phyloP scores from a whole-genome alignment of 2,329 filamentous ascomycete genomes.

The Colletotrichum sp. region DNA sequence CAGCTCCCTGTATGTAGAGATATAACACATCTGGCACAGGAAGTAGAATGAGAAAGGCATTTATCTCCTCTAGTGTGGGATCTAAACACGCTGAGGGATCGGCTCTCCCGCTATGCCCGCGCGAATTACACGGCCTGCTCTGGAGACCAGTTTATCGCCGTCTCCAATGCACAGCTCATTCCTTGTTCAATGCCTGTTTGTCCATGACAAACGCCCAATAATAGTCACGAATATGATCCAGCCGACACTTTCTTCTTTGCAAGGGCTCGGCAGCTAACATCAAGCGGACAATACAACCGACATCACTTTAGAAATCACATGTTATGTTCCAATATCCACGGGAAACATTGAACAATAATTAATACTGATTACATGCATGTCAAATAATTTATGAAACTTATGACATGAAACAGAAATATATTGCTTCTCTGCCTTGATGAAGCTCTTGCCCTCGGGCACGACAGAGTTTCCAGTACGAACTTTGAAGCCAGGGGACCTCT shows the following conservation, averaged over 20 bases:
- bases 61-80: neutral
- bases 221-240: neutral
- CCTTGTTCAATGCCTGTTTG: neutral
- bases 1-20: neutral
- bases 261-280: neutral
- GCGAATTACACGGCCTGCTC: neutral
- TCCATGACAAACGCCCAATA: neutral
- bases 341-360: neutral
- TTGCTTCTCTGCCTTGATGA: neutral
- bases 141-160: neutral
- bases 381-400: neutral
- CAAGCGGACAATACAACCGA: neutral
- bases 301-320: neutral
- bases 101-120: neutral
- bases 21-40: neutral
- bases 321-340: neutral
- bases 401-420: neutral
- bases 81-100: neutral
- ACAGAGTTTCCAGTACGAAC: neutral
- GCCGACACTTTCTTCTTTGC: neutral
- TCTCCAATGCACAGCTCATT: neutral
- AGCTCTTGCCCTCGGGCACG: neutral
- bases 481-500: neutral
- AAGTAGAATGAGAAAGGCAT: neutral
- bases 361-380: neutral